Evolutionary conservation across 331 rosid species (phyloP).

Genomic region (Pyracantha coccinea): DNA sequence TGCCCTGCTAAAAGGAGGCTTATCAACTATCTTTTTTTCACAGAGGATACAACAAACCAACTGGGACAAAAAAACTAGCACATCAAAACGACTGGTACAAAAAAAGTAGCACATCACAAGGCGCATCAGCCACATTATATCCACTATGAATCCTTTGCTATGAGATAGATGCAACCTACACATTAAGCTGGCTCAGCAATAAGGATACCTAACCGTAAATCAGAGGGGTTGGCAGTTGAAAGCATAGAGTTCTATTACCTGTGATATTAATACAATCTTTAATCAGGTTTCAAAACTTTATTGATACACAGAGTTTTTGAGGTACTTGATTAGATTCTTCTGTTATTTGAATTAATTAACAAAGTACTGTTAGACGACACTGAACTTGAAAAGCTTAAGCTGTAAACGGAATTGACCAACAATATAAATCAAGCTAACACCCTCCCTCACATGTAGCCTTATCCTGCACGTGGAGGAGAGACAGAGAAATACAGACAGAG

Average conservation of each 20-base stretch:
- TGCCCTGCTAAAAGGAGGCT: background rate
- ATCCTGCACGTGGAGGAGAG: too few relatives aligned
- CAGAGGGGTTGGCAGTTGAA: background rate
- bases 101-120: background rate
- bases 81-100: background rate
- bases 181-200: conserved; percentile 1
- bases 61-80: background rate
- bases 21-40: background rate
- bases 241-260: conserved; percentile 6
- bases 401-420: too few relatives aligned
- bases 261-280: background rate
- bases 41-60: background rate
- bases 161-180: conserved; percentile 3
- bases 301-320: too few relatives aligned
- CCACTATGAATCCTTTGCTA: background rate
- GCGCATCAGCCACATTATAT: background rate
- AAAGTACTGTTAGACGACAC: too few relatives aligned
- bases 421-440: too few relatives aligned
- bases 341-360: too few relatives aligned
- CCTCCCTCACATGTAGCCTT: too few relatives aligned
- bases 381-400: too few relatives aligned
- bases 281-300: too few relatives aligned
- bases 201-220: background rate
- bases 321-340: too few relatives aligned
- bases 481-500: too few relatives aligned